A percentile compares a stretch with the other conserved stretches of the same genome.
These are phyloP conservation scores for Metarhizium guizhouense DNA, from an alignment of 2,329 filamentous ascomycete genomes.

Conservation along the genomic window DNA sequence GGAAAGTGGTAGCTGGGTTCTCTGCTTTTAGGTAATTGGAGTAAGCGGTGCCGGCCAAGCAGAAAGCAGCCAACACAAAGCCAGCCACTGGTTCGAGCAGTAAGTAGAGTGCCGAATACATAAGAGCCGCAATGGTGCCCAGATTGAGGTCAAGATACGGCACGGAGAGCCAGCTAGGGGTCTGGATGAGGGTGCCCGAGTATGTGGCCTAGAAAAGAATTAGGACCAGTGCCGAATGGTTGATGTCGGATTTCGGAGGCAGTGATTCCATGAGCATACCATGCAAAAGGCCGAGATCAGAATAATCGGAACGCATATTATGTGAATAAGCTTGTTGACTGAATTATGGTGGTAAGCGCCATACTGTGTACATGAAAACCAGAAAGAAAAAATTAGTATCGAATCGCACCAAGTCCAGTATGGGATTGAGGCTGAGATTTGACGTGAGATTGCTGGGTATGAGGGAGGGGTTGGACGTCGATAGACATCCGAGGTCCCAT, in stretches of 20 bases:
- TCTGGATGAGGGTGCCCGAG: conserved; percentile 51
- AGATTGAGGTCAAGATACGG: conserved; percentile 60
- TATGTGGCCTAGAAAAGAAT: conserved; percentile 44
- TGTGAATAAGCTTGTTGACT: conserved; percentile 71
- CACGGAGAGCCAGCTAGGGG: conserved; percentile 58
- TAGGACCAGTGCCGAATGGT: not conserved
- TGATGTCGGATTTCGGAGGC: conserved; percentile 2
- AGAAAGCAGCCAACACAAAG: conserved; percentile 62
- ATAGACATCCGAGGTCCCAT: not conserved
- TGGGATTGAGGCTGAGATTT: not conserved
- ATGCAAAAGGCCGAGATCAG: conserved; percentile 62
- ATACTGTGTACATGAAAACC: conserved; percentile 45
- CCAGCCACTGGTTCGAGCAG: conserved; percentile 93
- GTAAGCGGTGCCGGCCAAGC: conserved; percentile 65
- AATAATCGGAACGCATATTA: conserved; percentile 69
- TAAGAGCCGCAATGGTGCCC: conserved; percentile 52
- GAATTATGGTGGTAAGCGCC: conserved; percentile 74
- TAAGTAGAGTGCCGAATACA: conserved; percentile 75
- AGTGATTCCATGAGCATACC: conserved; percentile 37
- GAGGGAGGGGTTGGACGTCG: conserved; percentile 1
- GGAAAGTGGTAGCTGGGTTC: conserved; percentile 38
- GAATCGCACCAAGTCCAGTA: not conserved
- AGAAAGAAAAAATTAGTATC: not conserved
- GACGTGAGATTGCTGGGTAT: not conserved
- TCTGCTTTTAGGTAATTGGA: conserved; percentile 65